Conservation (phyloP, 139 green algal species). For the Deuterostichococcus epilithicus region DNA sequence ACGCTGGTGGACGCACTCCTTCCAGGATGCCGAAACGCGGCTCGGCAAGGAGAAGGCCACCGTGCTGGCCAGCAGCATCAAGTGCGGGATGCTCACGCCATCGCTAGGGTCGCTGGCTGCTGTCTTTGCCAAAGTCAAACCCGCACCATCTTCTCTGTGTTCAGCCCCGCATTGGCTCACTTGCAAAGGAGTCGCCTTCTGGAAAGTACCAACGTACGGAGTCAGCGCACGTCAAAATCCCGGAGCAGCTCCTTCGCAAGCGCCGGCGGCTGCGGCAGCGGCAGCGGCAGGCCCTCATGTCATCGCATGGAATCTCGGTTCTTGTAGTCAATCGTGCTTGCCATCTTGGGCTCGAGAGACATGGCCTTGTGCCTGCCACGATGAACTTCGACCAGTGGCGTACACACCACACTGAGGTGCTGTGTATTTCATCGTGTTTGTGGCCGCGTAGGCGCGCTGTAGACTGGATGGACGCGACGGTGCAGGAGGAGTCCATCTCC, state of each 20-base stretch:
- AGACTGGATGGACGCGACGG: constrained; percentile 46
- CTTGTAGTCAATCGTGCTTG: too few relatives aligned
- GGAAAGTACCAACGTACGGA: not conserved
- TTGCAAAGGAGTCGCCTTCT: not conserved
- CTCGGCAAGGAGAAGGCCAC: constrained; percentile 39
- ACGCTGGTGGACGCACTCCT: constrained; percentile 58
- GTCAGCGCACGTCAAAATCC: not conserved
- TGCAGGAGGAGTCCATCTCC: constrained; percentile 44
- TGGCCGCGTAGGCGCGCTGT: constrained; percentile 22
- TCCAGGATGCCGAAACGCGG: constrained; percentile 36
- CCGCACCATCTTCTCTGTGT: not conserved
- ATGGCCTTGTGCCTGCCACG: not conserved
- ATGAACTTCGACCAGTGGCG: too few relatives aligned
- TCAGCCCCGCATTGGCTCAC: not conserved
- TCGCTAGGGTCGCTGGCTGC: not conserved
- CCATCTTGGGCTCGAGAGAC: too few relatives aligned
- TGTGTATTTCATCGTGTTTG: not conserved
- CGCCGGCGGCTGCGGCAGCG: too few relatives aligned
- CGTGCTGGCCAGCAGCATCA: constrained; percentile 46
- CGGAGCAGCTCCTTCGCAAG: too few relatives aligned
- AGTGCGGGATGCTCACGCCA: constrained; percentile 40
- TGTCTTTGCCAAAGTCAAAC: not conserved
- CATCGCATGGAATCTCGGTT: not conserved
- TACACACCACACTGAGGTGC: not conserved
- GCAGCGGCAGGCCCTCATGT: not conserved